phyloP scores from a whole-genome alignment of 202 grass and related monocot species.

The Zizania palustris region DNA sequence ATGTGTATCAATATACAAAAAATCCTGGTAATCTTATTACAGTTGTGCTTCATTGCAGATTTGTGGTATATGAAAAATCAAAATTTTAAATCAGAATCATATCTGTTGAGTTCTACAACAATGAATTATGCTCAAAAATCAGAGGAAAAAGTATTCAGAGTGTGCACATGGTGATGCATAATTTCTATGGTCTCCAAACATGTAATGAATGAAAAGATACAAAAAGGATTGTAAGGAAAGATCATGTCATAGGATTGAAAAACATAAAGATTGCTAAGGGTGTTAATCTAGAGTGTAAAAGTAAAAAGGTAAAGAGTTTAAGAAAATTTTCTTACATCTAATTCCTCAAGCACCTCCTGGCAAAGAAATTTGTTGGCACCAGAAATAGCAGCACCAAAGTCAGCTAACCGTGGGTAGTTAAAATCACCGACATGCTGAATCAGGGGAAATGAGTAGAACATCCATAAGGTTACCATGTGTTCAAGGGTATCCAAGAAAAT shows the following conservation, averaged over 20 bases:
- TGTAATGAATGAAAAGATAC: background rate
- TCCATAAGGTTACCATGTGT: constrained; percentile 28
- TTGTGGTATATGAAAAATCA: background rate
- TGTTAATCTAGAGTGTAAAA: constrained; percentile 8
- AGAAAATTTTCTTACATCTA: constrained; percentile 78
- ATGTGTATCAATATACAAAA: too few species aligned
- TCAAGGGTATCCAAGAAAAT: constrained; percentile 17
- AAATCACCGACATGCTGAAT: constrained; percentile 92
- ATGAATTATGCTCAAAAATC: constrained; percentile 16
- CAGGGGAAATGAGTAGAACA: constrained; percentile 39
- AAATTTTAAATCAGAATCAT: constrained; percentile 1
- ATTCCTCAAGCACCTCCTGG: constrained; percentile 94
- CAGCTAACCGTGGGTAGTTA: constrained; percentile 82
- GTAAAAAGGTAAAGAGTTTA: constrained; percentile 21
- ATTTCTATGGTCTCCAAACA: constrained; percentile 24
- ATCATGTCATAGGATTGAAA: background rate
- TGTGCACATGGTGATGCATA: background rate
- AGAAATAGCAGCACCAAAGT: constrained; percentile 97
- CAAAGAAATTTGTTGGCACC: constrained; percentile 90
- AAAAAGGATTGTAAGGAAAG: background rate
- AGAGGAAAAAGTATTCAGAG: background rate
- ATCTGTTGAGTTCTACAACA: background rate
- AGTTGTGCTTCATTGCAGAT: constrained; percentile 21
- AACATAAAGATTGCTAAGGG: constrained; percentile 20
- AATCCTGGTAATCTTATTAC: background rate